phyloP scores from a whole-genome alignment of 169 alveolate genomes.

The Cryptosporidium canis region DNA sequence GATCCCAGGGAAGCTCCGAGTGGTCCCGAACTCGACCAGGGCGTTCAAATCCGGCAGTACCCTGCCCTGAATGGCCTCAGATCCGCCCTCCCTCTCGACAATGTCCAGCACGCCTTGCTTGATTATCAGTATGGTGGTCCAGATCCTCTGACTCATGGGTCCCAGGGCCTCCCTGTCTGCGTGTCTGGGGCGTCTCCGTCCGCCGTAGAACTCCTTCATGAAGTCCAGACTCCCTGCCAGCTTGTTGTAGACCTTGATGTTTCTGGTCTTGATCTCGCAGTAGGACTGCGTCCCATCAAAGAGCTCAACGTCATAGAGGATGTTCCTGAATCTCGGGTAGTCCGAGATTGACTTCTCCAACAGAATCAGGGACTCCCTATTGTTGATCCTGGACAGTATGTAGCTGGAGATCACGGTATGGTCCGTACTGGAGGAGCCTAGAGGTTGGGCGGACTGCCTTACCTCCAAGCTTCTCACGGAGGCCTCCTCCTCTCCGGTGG shows the following conservation, averaged over 20 bases:
- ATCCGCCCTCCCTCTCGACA: slow-evolving; percentile 35
- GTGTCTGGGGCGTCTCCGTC: background rate
- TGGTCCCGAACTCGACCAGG: background rate
- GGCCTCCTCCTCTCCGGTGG: background rate
- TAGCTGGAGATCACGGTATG: background rate
- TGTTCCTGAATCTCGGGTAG: slow-evolving; percentile 40
- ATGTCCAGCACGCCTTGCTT: slow-evolving; percentile 23
- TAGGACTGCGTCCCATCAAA: slow-evolving; percentile 26
- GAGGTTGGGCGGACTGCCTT: background rate
- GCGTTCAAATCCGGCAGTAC: slow-evolving; percentile 27
- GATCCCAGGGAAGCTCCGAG: slow-evolving; percentile 8
- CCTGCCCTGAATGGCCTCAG: slow-evolving; percentile 31
- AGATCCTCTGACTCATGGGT: background rate
- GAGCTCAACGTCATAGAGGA: slow-evolving; percentile 13
- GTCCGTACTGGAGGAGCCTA: background rate
- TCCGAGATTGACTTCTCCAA: slow-evolving; percentile 50
- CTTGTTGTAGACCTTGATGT: slow-evolving; percentile 28
- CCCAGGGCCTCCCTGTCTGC: background rate
- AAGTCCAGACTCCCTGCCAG: background rate
- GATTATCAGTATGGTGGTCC: slow-evolving; percentile 22
- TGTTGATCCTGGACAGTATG: slow-evolving; percentile 20
- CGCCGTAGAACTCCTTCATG: background rate
- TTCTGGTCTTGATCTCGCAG: slow-evolving; percentile 35
- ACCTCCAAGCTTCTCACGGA: background rate
- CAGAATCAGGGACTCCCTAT: slow-evolving; percentile 34